Conservation (phyloP, 2,329 filamentous ascomycete species). For the Sporothrix globosa region DNA sequence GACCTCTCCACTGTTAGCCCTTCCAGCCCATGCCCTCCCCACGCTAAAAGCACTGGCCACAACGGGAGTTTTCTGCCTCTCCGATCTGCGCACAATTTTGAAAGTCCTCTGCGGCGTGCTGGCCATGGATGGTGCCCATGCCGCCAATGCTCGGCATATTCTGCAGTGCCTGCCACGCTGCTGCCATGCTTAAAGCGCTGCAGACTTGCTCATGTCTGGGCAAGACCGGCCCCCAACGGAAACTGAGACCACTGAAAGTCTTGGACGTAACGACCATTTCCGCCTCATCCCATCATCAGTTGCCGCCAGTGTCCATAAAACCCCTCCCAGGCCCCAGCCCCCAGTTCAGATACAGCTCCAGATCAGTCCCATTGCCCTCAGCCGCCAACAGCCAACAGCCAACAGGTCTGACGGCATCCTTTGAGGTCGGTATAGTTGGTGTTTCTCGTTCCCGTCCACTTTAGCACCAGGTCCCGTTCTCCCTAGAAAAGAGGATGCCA, state of each 20-base stretch:
- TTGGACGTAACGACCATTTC: background rate
- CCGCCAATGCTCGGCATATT: background rate
- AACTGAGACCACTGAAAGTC: background rate
- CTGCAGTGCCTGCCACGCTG: background rate
- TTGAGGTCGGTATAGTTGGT: background rate
- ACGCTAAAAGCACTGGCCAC: too few relatives aligned
- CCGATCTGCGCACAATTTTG: conserved; percentile 8
- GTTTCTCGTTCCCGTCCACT: background rate
- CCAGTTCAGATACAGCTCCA: background rate
- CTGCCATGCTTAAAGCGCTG: background rate
- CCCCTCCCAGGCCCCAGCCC: conserved; percentile 5
- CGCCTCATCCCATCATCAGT: background rate
- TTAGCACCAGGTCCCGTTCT: background rate
- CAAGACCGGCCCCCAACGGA: conserved; percentile 4
- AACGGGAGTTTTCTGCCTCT: background rate
- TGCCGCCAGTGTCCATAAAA: background rate
- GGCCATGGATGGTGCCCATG: background rate
- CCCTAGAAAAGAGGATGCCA: too few relatives aligned
- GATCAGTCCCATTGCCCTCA: too few relatives aligned
- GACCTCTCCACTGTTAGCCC: background rate
- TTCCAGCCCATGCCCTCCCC: background rate
- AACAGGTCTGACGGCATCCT: background rate
- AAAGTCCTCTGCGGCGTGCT: background rate
- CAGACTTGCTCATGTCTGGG: background rate
- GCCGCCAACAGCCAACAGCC: background rate